Evolutionary conservation across 2,329 filamentous ascomycete genomes (phyloP).

Genomic region (Pseudogymnoascus sp.): DNA sequence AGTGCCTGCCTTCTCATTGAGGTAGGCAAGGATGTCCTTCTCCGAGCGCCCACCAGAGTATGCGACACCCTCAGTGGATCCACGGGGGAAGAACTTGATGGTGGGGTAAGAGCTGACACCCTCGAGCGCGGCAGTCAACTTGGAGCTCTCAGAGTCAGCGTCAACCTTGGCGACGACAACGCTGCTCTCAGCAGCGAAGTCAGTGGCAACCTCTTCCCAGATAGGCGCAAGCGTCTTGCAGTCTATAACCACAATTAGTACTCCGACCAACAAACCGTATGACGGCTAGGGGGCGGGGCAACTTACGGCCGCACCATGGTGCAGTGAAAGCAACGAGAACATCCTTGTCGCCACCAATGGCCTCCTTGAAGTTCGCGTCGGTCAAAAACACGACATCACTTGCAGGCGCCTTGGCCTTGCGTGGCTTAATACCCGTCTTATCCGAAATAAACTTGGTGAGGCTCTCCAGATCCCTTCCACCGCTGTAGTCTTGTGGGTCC

Average conservation of each 20-base stretch:
- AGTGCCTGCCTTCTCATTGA: slow-evolving; percentile 86
- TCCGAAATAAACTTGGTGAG: slow-evolving; percentile 72
- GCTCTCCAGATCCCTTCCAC: slow-evolving; percentile 80
- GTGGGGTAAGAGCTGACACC: slow-evolving; percentile 85
- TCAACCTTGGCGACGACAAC: slow-evolving; percentile 94
- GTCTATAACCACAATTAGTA: slow-evolving; percentile 48
- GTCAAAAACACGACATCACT: slow-evolving; percentile 74
- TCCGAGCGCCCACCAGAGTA: slow-evolving; percentile 75
- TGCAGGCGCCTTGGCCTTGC: slow-evolving; percentile 62
- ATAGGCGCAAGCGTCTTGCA: slow-evolving; percentile 89
- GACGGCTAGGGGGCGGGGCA: slow-evolving; percentile 12
- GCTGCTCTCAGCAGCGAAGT: slow-evolving; percentile 68
- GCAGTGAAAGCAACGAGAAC: slow-evolving; percentile 95
- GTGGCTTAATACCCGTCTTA: slow-evolving; percentile 78
- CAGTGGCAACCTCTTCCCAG: slow-evolving; percentile 79
- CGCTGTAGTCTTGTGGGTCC: slow-evolving; percentile 74
- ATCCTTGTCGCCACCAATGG: slow-evolving; percentile 77
- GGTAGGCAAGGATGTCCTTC: slow-evolving; percentile 64
- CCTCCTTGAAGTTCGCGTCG: slow-evolving; percentile 67
- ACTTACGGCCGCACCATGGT: slow-evolving; percentile 96
- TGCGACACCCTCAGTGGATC: slow-evolving; percentile 59
- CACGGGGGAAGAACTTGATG: slow-evolving; percentile 94
- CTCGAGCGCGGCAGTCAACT: slow-evolving; percentile 66
- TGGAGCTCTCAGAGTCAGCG: slow-evolving; percentile 79
- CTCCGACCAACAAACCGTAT: not conserved